Base-by-base conservation (phyloP, 495 filamentous ascomycete species). In the Talaromyces proteolyticus region DNA sequence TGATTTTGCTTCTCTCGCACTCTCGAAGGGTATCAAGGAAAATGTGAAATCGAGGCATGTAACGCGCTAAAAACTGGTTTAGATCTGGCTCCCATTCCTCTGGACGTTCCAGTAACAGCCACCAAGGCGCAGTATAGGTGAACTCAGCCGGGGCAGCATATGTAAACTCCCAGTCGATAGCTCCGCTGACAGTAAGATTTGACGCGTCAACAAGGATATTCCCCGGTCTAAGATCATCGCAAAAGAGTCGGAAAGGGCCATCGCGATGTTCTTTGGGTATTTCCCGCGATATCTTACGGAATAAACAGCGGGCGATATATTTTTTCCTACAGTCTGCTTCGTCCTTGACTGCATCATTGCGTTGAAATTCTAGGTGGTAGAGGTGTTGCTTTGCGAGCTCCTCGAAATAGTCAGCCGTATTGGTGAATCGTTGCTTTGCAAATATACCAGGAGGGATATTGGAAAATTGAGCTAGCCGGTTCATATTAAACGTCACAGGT, bases 361-460 rank as follows among this genome's bases (percentile, higher is more conserved):
- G 67, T 56, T 76, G 69, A 46, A 70, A 64, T 21, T 61, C 23
- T 11, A 77, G 65, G 45, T 70, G 63, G 42, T 63, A 61, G 42
- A 78, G 42, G 45, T 78, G 73, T 57, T 76, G 69, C 1, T 63
- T 52, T 12, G 66, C 71, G 34, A 76, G 54, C 25, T 65, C 67
- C 12, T 56, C 50, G 49, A 74, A 78, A 61, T 72, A 75, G 22
- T 69, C 70, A 21, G 67, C 58, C 0, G 66, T 62, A 18, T 60
- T 67, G 26, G 19, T 47, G 46, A 65, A 65, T 3, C 41, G 53
- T 17, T 50, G 21, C 43, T 42, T 24, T 7, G 23, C 21, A 44
- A 59, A 63, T 12, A 52, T 52, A n/a, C 38, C 25, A 11, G 12
- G 51, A 0, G 57, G 58, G 16, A 59, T 49, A 46, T 57, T 54